phyloP scores from a whole-genome alignment of 2,329 filamentous ascomycete genomes.

The Pyrenochaeta sp. region DNA sequence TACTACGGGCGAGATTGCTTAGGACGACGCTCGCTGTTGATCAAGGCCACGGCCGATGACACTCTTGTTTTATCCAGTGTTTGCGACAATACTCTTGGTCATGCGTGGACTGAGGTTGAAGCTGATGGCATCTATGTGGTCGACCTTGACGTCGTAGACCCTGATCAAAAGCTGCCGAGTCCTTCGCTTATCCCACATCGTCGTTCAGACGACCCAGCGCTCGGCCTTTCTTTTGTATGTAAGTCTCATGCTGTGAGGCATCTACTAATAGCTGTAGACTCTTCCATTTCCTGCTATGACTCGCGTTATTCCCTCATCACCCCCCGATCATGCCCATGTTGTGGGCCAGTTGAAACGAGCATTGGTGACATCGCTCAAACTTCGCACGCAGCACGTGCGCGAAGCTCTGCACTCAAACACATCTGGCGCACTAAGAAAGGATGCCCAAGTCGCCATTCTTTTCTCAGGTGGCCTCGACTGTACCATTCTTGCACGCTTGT shows the following conservation, averaged over 20 bases:
- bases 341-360: conserved; percentile 62
- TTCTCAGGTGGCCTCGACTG: conserved; percentile 97
- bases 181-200: conserved; percentile 33
- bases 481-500: conserved; percentile 81
- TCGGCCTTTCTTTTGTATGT: conserved; percentile 42
- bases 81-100: conserved; percentile 47
- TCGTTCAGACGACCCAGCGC: conserved; percentile 12
- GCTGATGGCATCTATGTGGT: conserved; percentile 82
- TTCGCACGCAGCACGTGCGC: conserved; percentile 56
- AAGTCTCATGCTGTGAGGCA: conserved; percentile 18
- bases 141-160: conserved; percentile 53
- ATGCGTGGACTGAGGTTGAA: conserved; percentile 78
- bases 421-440: background rate
- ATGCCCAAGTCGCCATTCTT: conserved; percentile 73
- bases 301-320: conserved; percentile 27
- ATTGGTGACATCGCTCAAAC: conserved; percentile 67
- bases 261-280: conserved; percentile 40
- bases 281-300: conserved; percentile 57
- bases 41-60: conserved; percentile 57
- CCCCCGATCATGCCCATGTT: conserved; percentile 41
- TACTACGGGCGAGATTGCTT: conserved; percentile 89
- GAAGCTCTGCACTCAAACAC: conserved; percentile 22
- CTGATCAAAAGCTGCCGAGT: conserved; percentile 4
- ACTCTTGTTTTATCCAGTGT: conserved; percentile 44
- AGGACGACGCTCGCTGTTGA: conserved; percentile 82